Evolutionary conservation across 768 basidiomycete species (phyloP), one percentile per base, ranked within the genome.

Genomic region (Dacryopinax primogenitus): DNA sequence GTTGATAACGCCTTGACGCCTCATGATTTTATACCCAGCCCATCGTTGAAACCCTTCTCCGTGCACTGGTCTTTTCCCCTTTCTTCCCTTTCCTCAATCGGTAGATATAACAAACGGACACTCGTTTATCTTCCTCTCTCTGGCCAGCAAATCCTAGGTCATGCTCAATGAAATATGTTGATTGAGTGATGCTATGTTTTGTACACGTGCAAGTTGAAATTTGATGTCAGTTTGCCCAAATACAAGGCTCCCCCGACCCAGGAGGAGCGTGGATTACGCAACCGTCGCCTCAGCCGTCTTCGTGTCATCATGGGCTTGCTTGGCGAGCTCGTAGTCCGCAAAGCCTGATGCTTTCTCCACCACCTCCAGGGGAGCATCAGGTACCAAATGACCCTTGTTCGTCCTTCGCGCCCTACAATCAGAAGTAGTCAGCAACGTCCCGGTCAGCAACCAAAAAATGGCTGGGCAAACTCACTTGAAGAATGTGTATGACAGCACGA

Each of bases 401-500:
- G 95, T 96, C 68, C 93, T 80, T 45, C 92, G 83, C 4, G 94
- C 94, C 66, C 93, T 96, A 74, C 1, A 1, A 41, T 64, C 41
- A n/a, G 3, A 13, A 64, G 33, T 30, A 58, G 51, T 33, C n/a
- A 37, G 62, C n/a, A 28, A 58, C 33, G 30, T 32, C 13, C 63
- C 23, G 21, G 33, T 4, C 26, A 37, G 11, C 13, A 26, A 61
- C 62, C 33, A 66, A 64, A 0, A 69, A 63, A 51, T 36, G 26
- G 28, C 18, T n/a, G 47, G 13, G 32, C 7, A 62, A 64, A 77
- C 82, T 65, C 70, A 92, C 93, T 86, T 84, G 84, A 99, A 99
- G 78, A 99, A 99, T 0, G 96, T 99, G 74, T 99, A 99, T 26
- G 90, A 94, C 64, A 99, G 74, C 0, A 98, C 92, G 23, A 98